Evolutionary conservation across 2,329 filamentous ascomycete genomes (phyloP), one percentile per base, ranked within the genome.

Genomic region (Leptographium galeiforme): DNA sequence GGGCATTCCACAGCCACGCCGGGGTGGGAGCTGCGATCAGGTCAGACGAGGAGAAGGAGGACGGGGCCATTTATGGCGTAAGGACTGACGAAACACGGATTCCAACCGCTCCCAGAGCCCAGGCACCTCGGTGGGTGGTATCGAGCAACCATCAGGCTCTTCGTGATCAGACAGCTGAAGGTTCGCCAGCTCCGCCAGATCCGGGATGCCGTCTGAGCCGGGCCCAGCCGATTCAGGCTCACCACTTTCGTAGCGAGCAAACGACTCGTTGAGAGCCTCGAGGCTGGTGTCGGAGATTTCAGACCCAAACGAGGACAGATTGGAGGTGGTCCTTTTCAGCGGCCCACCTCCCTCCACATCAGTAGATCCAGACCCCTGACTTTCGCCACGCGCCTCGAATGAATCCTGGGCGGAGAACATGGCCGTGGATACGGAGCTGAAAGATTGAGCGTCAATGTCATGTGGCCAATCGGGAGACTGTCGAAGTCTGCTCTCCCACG

Each of bases 21-120:
- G 73, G 72, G 8, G 72, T 67, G n/a, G 59, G 63, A 0, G 71
- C 70, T 72, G 55, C 8, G 6, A 8, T 12, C 1, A 14, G 32
- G 49, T 33, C 30, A 43, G 19, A 14, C 18, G 16, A 49, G 12
- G 11, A 30, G 8, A 43, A 41, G 10, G 2, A 32, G 46, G 16
- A 43, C 7, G 46, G 32, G 52, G 32, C 11, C 30, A 4, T 14
- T 12, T 11, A 10, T 36, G 36, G 36, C 25, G 18, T 6, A 19
- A 12, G 4, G 7, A 66, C 69, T 59, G 61, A 72, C 70, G 70
- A 65, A 71, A 75, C 3, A 72, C 63, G 11, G 62, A 55, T 5
- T 59, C 51, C 5, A 73, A 57, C 0, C 66, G 64, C 2, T 64
- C 57, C n/a, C 59, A 46, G 6, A 67, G 49, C 6, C 47, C 55